Conservation (phyloP, 2,329 filamentous ascomycete genomes). For the Dactylonectria estremocensis region DNA sequence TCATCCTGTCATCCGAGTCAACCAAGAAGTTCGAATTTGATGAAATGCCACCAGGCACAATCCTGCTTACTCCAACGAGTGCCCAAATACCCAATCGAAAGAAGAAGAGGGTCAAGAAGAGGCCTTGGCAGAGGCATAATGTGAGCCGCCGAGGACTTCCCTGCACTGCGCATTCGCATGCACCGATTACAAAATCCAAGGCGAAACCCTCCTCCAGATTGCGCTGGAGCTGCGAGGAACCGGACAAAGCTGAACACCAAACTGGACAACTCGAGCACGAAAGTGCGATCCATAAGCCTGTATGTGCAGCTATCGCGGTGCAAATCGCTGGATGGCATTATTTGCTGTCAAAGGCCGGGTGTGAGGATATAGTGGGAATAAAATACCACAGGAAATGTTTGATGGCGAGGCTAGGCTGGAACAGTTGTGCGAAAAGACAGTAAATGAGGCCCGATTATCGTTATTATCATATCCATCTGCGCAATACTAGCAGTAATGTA, state of each 20-base stretch:
- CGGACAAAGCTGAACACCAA: slow-evolving; percentile 8
- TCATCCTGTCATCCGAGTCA: no score
- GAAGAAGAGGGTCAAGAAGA: no score
- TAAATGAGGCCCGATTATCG: slow-evolving; percentile 10
- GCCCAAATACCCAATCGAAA: no score
- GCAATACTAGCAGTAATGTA: no score
- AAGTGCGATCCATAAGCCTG: background rate
- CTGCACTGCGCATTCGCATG: background rate
- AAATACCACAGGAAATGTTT: slow-evolving; percentile 14
- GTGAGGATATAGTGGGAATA: slow-evolving; percentile 16
- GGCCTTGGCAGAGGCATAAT: no score
- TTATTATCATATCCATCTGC: background rate
- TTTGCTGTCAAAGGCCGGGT: slow-evolving; percentile 2
- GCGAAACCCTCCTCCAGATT: slow-evolving; percentile 3
- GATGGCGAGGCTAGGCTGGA: slow-evolving; percentile 14
- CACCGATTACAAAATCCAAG: slow-evolving; percentile 17
- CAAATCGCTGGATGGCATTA: slow-evolving; percentile 6
- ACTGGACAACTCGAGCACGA: slow-evolving; percentile 12
- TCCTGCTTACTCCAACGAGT: no score
- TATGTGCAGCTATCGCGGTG: no score
- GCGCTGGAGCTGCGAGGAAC: slow-evolving; percentile 13
- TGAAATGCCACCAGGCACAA: no score
- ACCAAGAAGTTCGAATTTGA: no score
- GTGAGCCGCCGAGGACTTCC: no score
- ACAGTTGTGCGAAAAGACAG: background rate